Evolutionary conservation across 1,139 yeast species (phyloP).

Genomic region (Saccharomycopsis hybrid): DNA sequence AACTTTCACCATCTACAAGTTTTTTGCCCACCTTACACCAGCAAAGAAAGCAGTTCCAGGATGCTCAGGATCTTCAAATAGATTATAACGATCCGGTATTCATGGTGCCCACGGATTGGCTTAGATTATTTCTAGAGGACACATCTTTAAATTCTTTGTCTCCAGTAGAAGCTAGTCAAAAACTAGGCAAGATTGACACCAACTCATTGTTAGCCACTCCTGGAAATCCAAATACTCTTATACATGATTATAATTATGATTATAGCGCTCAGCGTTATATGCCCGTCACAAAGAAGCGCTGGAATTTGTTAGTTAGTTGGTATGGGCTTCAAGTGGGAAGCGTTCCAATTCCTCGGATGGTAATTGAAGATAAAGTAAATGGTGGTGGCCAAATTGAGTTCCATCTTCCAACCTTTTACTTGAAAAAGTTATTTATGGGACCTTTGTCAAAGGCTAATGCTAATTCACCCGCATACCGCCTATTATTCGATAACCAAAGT

Average conservation of each 20-base stretch:
- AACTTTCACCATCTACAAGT: no score
- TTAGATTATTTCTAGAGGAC: conserved; percentile 27
- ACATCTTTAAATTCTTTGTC: conserved; percentile 22
- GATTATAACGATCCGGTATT: conserved; percentile 24
- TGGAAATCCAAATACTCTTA: conserved; percentile 24
- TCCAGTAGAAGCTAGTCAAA: conserved; percentile 18
- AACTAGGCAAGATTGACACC: conserved; percentile 34
- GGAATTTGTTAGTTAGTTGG: conserved; percentile 42
- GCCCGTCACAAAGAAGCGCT: conserved; percentile 38
- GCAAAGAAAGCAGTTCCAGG: conserved; percentile 4
- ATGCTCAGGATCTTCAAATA: neutral
- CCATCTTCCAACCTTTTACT: conserved; percentile 42
- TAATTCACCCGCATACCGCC: conserved; percentile 12
- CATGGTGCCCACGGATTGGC: conserved; percentile 35
- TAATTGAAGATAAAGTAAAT: conserved; percentile 35
- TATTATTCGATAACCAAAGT: conserved; percentile 21
- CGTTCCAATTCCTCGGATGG: conserved; percentile 41
- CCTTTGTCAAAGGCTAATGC: conserved; percentile 24
- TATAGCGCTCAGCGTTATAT: conserved; percentile 22
- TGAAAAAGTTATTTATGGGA: conserved; percentile 41
- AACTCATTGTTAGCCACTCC: conserved; percentile 29
- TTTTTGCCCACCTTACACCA: neutral
- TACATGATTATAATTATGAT: conserved; percentile 22
- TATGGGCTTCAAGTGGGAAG: conserved; percentile 42
- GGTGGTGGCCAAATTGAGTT: conserved; percentile 45